Percentiles rank a stretch among this genome's conserved stretches.
Evolutionary conservation across 1,284 basidiomycete genomes (phyloP).

Genomic region (Tylopilus orsonianus): DNA sequence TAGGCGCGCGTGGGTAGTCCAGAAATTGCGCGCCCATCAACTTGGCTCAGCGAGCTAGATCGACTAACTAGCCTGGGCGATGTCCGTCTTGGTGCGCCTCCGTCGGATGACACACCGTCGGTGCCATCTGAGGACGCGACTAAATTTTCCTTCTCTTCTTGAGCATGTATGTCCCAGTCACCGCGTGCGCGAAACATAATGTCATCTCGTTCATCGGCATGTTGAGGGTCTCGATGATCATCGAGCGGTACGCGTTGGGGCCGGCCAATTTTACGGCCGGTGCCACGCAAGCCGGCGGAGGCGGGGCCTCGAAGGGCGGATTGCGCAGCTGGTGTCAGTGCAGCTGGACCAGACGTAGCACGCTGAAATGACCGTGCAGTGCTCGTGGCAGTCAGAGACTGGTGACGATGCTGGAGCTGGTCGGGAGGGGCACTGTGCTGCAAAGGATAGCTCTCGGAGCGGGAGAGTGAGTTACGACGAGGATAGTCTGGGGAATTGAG

Average conservation of each 20-base stretch:
- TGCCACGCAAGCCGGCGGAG: conserved; percentile 36
- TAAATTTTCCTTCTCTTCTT: conserved; percentile 35
- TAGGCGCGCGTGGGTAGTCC: conserved; percentile 33
- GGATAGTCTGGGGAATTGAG: conserved; percentile 37
- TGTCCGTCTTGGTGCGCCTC: conserved; percentile 18
- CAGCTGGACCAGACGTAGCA: conserved; percentile 55
- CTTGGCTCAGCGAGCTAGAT: conserved; percentile 34
- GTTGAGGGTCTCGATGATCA: conserved; percentile 37
- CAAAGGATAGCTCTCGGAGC: conserved; percentile 57
- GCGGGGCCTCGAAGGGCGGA: conserved; percentile 25
- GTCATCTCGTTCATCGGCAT: conserved; percentile 41
- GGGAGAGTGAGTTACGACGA: conserved; percentile 54
- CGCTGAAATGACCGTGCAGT: conserved; percentile 56
- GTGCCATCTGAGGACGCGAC: conserved; percentile 27
- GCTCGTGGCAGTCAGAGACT: conserved; percentile 18
- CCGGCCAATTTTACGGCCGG: conserved; percentile 36
- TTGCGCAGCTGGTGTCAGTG: conserved; percentile 34
- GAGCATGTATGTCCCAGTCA: conserved; percentile 30
- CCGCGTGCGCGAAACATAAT: conserved; percentile 23
- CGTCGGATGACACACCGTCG: conserved; percentile 28
- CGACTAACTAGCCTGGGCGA: conserved; percentile 31
- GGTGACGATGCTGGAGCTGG: conserved; percentile 28
- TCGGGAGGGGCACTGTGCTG: conserved; percentile 20
- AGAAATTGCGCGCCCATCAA: conserved; percentile 36
- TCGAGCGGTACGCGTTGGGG: conserved; percentile 46